Evolutionary conservation across 2,329 filamentous ascomycete genomes (phyloP), one percentile per base, ranked within the genome.

Genomic region (Neonectria punicea): DNA sequence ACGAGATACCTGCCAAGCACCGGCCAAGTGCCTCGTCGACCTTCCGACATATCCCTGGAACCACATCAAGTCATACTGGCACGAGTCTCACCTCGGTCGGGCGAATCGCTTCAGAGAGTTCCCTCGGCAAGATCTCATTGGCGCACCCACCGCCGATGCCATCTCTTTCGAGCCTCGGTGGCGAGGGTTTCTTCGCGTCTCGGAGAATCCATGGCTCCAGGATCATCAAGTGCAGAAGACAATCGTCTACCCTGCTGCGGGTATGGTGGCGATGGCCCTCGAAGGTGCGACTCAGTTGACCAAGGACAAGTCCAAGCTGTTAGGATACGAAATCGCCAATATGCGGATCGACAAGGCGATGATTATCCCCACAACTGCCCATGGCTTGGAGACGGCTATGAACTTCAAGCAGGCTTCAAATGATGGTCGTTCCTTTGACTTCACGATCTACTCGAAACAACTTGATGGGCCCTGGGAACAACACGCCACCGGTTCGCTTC

Each of bases 41-140:
- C 72, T 88, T 34, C 86, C 86, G 2, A 78, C 80, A 1, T 88
- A 88, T 64, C 80, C 83, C 2, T 88, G 86, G 85, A 86, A 87
- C 32, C 86, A 87, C 63, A 74, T 77, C 28, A 84, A 80, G 28
- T 76, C 73, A 1, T 86, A 87, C 71, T 88, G 86, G 86, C 81
- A 85, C 64, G 86, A 88, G 63, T 83, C 83, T 1, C 81, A 84
- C 44, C 70, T 84, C 2, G 83, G 82, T 20, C 71, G 74, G 14
- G 77, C 81, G 11, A 80, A 80, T 51, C 80, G 85, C 3, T 81
- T 83, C 61, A 78, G 84, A 14, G 75, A 80, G 28, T 81, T 80
- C 57, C 79, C 81, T 2, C 79, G 85, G 11, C 81, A 84, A 47
- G 86, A 88, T 63, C 77, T 88, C 2, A 81, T 88, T 28, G 86